Evolutionary conservation across 768 basidiomycete genomes (phyloP), one percentile per base, ranked within the genome.

Genomic region (Trametes cinnabarina): DNA sequence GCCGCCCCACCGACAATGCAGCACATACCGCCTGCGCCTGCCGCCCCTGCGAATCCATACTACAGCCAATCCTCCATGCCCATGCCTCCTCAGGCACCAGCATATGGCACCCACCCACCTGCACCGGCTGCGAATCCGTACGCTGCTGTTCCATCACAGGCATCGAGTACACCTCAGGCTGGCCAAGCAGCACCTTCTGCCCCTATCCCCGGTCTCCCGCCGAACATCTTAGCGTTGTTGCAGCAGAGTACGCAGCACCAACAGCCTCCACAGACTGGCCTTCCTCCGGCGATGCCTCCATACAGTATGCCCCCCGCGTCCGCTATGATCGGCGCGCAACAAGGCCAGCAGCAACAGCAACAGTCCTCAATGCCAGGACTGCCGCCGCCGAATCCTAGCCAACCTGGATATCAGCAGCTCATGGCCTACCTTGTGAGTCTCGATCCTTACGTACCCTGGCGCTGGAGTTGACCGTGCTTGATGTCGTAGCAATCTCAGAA

Each of bases 181-280:
- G 61, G 62, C 35, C 82, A 66, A 65, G 47, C 30, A 14, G 71
- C 62, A 11, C 71, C 72, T n/a, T 65, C 68, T 14, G 67, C 74
- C 22, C 66, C 74, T 57, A 61, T 74, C 20, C 61, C 71, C 12
- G 73, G 73, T 15, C 69, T 90, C 19, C 86, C 90, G 2, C 86
- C 88, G 0, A 87, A 87, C 61, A 78, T 92, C 17, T 73, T 90
- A 50, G 86, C 89, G 0, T 63, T 90, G 42, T 69, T 91, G 43
- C 87, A 88, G 60, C 81, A 83, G 25, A 59, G 71, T 65, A 58
- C 48, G 3, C 63, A 68, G 43, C 67, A 70, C 41, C 77, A 72
- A 50, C 73, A 70, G 39, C 69, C 32, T 10, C 15, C 68, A 12
- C 61, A 71, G 10, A 11, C 71, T 72, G 39, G 74, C 71, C 43